Evolutionary conservation across 176 grass and related monocot species (phyloP).

Genomic region (Calamus simplicifolius): DNA sequence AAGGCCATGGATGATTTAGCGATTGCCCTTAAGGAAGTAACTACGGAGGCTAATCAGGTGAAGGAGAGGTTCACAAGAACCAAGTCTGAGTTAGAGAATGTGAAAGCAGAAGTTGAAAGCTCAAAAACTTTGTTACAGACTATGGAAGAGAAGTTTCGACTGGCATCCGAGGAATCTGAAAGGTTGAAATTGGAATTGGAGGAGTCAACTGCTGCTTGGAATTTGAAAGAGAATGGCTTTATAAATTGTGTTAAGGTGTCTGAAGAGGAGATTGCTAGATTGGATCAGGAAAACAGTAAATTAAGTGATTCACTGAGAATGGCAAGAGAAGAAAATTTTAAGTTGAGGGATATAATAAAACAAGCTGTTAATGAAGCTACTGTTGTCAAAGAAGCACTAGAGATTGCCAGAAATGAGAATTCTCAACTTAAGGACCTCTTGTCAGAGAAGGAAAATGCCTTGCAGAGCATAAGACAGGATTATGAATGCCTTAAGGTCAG

Average conservation of each 20-base stretch:
- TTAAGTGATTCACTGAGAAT: slow-evolving; percentile 64
- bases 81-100: slow-evolving; percentile 46
- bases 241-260: slow-evolving; percentile 62
- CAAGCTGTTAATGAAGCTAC: slow-evolving; percentile 62
- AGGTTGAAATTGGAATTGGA: slow-evolving; percentile 34
- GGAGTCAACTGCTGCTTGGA: slow-evolving; percentile 41
- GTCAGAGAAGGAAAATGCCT: slow-evolving; percentile 54
- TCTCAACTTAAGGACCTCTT: slow-evolving; percentile 55
- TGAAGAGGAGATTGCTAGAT: slow-evolving; percentile 44
- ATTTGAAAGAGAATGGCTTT: slow-evolving; percentile 60
- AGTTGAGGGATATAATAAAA: slow-evolving; percentile 77
- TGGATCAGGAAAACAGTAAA: slow-evolving; percentile 58
- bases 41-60: slow-evolving; percentile 33
- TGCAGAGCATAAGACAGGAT: slow-evolving; percentile 61
- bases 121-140: slow-evolving; percentile 22
- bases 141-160: slow-evolving; percentile 28
- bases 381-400: slow-evolving; percentile 56
- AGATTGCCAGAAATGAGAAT: slow-evolving; percentile 65
- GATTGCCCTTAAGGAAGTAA: slow-evolving; percentile 61
- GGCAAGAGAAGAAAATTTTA: slow-evolving; percentile 62
- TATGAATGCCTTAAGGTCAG: slow-evolving; percentile 78
- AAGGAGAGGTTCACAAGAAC: slow-evolving; percentile 33
- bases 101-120: slow-evolving; percentile 39
- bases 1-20: slow-evolving; percentile 93
- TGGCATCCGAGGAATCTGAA: slow-evolving; percentile 43